These are phyloP conservation scores for Elongisporangium prolatum DNA, from an alignment of 352 stramenopile genomes.

Conservation along the genomic window DNA sequence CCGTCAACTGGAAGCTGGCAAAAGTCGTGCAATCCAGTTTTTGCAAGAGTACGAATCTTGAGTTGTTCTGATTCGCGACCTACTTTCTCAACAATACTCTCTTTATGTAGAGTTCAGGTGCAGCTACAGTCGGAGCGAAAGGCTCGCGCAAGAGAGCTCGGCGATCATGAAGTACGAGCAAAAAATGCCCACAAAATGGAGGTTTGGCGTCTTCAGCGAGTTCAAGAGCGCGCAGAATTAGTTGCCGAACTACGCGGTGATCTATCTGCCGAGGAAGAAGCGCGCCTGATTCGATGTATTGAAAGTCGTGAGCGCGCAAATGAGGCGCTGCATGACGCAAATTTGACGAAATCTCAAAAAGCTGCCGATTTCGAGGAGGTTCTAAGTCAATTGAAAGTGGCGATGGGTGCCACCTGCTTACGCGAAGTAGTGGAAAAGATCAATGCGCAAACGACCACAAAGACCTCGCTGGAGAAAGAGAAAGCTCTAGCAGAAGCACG, in stretches of 20 bases:
- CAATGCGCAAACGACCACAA: conserved; percentile 44
- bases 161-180: conserved; percentile 70
- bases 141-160: conserved; percentile 54
- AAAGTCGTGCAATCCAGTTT: conserved; percentile 65
- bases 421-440: conserved; percentile 74
- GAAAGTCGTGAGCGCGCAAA: conserved; percentile 64
- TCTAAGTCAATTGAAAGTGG: conserved; percentile 58
- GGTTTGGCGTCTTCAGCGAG: conserved; percentile 59
- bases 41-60: conserved; percentile 49
- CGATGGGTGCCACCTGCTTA: conserved; percentile 45
- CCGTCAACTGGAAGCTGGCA: conserved; percentile 73
- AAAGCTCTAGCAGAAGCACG: conserved; percentile 58
- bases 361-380: conserved; percentile 66
- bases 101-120: conserved; percentile 36
- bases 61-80: not conserved
- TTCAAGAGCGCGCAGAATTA: conserved; percentile 71
- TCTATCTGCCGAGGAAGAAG: conserved; percentile 61
- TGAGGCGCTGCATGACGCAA: conserved; percentile 55
- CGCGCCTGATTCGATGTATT: conserved; percentile 45
- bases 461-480: conserved; percentile 67
- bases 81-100: not conserved
- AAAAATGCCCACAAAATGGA: conserved; percentile 85
- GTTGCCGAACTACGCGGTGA: conserved; percentile 71
- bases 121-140: conserved; percentile 70
- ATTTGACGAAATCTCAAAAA: conserved; percentile 63